Evolutionary conservation across 768 basidiomycete species (phyloP), one percentile per base, ranked within the genome.

Genomic region (Austroboletus eburneus): DNA sequence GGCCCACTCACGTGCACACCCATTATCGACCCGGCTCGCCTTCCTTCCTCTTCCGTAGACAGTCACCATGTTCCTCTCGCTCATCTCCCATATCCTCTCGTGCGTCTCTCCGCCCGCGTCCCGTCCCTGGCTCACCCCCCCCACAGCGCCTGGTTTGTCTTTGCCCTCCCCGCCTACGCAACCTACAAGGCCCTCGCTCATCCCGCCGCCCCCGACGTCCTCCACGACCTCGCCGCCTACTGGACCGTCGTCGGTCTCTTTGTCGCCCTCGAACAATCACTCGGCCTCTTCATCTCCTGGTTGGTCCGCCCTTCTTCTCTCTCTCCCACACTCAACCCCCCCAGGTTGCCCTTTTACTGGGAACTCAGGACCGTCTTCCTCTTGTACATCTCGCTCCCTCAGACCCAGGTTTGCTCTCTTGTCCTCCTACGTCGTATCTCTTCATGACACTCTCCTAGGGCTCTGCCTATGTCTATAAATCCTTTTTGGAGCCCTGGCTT

Each of bases 271-370:
- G 83, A 87, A 58, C 80, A 81, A 49, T 59, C 77, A 9, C 71
- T 76, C 23, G 84, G 85, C 48, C 79, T 80, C 72, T 57, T 85
- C 45, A 64, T 87, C 42, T 78, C 76, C 66, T 87, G 85, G 86
- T 78, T 61, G 45, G 77, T 63, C 20, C 23, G 27, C 21, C 39
- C 16, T 14, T 23, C 23, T 20, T 7, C 38, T 2, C 5, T 5
- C 9, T 2, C 18, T 2, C 1, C 38, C 51, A 44, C 46, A 39
- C 52, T 59, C 27, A 63, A 45, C 44, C 34, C 47, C 33, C n/a
- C 6, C 43, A 85, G 85, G 85, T 57, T 87, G 34, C 85, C 86
- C 7, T 85, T 88, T 60, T 87, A 87, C 58, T 85, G 80, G 79
- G 86, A 87, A 57, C 37, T 78, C 43, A 80, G 85, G 55, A 85